These are phyloP conservation scores for Paramecium bursaria DNA, from an alignment of 73 alveolate species.

Conservation along the genomic window DNA sequence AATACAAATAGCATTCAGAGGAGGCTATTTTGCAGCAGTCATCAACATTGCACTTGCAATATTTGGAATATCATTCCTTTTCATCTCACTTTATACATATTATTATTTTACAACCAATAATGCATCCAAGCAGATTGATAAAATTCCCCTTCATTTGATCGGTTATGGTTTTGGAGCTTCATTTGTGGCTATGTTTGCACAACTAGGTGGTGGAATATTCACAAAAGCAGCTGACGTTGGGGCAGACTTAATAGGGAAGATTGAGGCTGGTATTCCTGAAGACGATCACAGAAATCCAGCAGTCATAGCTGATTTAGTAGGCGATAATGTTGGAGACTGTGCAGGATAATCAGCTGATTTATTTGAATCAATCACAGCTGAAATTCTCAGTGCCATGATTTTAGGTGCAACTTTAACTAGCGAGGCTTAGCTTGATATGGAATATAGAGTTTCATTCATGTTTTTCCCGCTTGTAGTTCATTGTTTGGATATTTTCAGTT, in stretches of 20 bases:
- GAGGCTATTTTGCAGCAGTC: slow-evolving; percentile 87
- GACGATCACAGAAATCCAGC: slow-evolving; percentile 96
- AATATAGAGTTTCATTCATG: slow-evolving; percentile 77
- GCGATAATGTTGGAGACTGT: slow-evolving; percentile 96
- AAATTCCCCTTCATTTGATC: slow-evolving; percentile 80
- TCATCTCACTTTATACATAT: slow-evolving; percentile 62
- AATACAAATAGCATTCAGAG: slow-evolving; percentile 82
- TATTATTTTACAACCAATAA: slow-evolving; percentile 61
- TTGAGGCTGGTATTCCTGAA: slow-evolving; percentile 91
- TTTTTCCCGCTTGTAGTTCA: slow-evolving; percentile 86
- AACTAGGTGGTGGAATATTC: slow-evolving; percentile 88
- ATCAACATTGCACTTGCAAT: slow-evolving; percentile 86
- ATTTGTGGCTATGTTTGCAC: slow-evolving; percentile 89
- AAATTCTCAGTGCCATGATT: slow-evolving; percentile 90
- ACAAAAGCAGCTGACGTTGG: slow-evolving; percentile 97
- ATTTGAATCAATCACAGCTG: slow-evolving; percentile 92
- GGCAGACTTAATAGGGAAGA: slow-evolving; percentile 93
- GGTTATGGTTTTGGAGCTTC: slow-evolving; percentile 93
- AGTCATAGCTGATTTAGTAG: slow-evolving; percentile 92
- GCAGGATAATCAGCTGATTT: slow-evolving; percentile 93
- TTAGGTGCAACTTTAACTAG: slow-evolving; percentile 85
- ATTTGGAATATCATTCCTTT: slow-evolving; percentile 78
- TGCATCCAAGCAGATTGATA: slow-evolving; percentile 71
- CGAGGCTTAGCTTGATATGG: slow-evolving; percentile 68
- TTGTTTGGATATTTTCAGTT: slow-evolving; percentile 77